Evolutionary conservation across 352 stramenopile species (phyloP).

Genomic region (Pythium oligandrum): DNA sequence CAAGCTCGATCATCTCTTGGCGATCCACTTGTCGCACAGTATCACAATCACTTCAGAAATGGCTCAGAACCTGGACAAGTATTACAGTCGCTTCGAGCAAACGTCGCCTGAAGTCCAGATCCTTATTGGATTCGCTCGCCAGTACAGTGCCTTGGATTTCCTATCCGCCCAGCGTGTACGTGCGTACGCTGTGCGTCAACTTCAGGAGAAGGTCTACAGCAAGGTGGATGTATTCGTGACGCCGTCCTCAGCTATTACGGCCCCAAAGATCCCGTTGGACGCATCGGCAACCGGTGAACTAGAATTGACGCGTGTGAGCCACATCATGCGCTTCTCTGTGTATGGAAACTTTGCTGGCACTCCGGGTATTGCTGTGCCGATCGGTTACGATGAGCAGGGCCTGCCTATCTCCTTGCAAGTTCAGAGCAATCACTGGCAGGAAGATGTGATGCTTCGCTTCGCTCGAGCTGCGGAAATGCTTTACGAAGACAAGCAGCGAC

Average conservation of each 20-base stretch:
- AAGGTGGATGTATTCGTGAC: conserved; percentile 88
- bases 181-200: conserved; percentile 72
- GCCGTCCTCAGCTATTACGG: conserved; percentile 73
- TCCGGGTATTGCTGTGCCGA: conserved; percentile 66
- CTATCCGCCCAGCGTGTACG: conserved; percentile 81
- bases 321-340: conserved; percentile 80
- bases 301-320: conserved; percentile 44
- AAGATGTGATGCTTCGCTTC: conserved; percentile 66
- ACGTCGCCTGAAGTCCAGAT: conserved; percentile 76
- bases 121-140: conserved; percentile 60
- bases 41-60: conserved; percentile 85
- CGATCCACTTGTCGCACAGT: conserved; percentile 77
- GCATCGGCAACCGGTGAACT: conserved; percentile 43
- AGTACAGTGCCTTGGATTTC: conserved; percentile 72
- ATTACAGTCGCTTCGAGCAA: conserved; percentile 45
- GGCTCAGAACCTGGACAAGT: conserved; percentile 60
- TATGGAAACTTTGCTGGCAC: conserved; percentile 88
- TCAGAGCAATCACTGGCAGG: conserved; percentile 69
- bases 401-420: conserved; percentile 81
- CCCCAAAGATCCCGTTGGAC: conserved; percentile 57
- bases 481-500: conserved; percentile 33
- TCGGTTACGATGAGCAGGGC: conserved; percentile 55
- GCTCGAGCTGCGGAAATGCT: conserved; percentile 45
- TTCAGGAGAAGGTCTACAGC: conserved; percentile 68
- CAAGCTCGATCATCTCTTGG: conserved; percentile 64